A percentile compares a stretch with the other conserved stretches of the same genome.
Evolutionary conservation across 129 eudicot species (phyloP).

Genomic region (Escallonia rubra): DNA sequence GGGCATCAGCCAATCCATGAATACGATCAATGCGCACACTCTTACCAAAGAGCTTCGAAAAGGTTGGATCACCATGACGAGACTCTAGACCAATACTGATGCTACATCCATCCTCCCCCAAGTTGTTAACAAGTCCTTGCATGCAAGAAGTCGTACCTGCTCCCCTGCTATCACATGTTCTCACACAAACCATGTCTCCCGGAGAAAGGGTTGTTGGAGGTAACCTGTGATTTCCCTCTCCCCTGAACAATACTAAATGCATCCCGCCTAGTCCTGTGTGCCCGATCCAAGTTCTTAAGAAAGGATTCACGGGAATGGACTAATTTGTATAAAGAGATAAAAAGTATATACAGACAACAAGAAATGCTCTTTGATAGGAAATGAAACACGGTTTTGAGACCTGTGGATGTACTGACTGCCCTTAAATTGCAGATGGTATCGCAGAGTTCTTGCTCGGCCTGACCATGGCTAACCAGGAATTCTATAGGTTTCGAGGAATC

Average conservation of each 20-base stretch:
- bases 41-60: conserved; percentile 86
- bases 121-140: conserved; percentile 84
- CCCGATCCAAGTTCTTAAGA: conserved; percentile 2
- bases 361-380: no score
- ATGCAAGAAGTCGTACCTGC: conserved; percentile 79
- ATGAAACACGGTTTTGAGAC: conserved; percentile 10
- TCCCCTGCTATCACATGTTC: conserved; percentile 88
- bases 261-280: conserved; percentile 83
- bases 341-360: not conserved
- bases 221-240: conserved; percentile 80
- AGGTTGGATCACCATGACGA: conserved; percentile 83
- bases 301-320: not conserved
- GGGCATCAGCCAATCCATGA: conserved; percentile 86
- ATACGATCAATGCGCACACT: conserved; percentile 89
- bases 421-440: conserved; percentile 83
- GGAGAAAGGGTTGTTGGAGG: conserved; percentile 93
- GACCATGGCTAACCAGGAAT: conserved; percentile 85
- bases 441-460: conserved; percentile 90
- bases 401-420: conserved; percentile 82
- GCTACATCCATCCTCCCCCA: conserved; percentile 96
- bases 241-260: conserved; percentile 86
- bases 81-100: conserved; percentile 85
- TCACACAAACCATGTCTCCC: conserved; percentile 96
- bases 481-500: conserved; percentile 64
- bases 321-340: not conserved